Base-by-base conservation (phyloP, 2,329 filamentous ascomycete genomes). In the Fusarium keratoplasticum region DNA sequence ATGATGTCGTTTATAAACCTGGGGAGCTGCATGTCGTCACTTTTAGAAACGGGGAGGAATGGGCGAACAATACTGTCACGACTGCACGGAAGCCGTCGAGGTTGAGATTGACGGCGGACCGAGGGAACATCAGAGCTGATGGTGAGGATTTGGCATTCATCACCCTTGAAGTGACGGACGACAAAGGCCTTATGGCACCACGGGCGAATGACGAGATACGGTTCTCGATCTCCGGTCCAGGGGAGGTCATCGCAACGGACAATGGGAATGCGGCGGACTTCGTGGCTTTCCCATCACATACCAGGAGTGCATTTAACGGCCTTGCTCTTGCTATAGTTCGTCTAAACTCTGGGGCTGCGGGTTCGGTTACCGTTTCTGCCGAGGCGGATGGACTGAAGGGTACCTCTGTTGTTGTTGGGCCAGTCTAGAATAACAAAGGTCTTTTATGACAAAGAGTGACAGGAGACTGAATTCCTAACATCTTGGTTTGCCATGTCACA, bases 121-220 rank as follows among this genome's bases (percentile, higher is more conserved):
- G 85, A 9, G 76, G 76, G 0, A 71, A 57, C 0, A 85, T 89
- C 22, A 54, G 69, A 0, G 81, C 76, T 6, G 85, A 86, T 42
- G 86, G 87, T 0, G 64, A 81, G 18, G 87, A 89, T 67, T 74
- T 89, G 14, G 80, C 84, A 0, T 89, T 86, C 62, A 69, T 89
- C 25, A 85, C 81, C 0, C 83, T 86, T 3, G 80, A 81, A 0
- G 84, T 89, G 0, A 77, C 85, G 4, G 87, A 89, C 65, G 76
- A 50, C 11, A 73, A 82, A 0, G 87, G 87, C 1, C 79, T 83
- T 47, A 66, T 82, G 1, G 87, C 89, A 2, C 85, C 86, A 0
- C 68, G 74, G 4, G 87, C 87, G 2, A 78, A 78, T 22, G 80
- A 86, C 22, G 14, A 25, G 10, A 36, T 64, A 31, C 22, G 9